Conservation (phyloP, 192 early-diverging fungal genomes). For the Phycomyces blakesleeanus region DNA sequence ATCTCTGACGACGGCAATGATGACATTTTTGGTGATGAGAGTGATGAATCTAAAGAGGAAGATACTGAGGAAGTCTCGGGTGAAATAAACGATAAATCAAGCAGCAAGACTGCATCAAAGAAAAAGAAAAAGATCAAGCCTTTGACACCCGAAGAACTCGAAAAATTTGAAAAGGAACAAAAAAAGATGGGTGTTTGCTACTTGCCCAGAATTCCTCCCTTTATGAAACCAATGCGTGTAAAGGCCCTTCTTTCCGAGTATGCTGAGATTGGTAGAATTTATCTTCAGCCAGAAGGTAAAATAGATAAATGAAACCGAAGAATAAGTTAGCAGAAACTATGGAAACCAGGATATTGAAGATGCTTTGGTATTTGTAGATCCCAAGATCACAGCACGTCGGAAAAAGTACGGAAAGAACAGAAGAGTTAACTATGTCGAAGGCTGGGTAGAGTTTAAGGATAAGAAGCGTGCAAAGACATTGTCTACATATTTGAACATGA, state of each 20-base stretch:
- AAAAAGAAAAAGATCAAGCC: slow-evolving; percentile 54
- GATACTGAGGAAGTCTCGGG: background rate
- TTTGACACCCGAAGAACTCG: slow-evolving; percentile 54
- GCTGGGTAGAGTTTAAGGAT: slow-evolving; percentile 96
- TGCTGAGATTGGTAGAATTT: slow-evolving; percentile 80
- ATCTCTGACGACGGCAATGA: slow-evolving; percentile 34
- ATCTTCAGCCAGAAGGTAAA: slow-evolving; percentile 80
- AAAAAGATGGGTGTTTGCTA: slow-evolving; percentile 87
- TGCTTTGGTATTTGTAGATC: slow-evolving; percentile 27
- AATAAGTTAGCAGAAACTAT: too few relatives aligned
- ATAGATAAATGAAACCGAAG: too few relatives aligned
- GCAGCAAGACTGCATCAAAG: background rate
- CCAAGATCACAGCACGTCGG: slow-evolving; percentile 69
- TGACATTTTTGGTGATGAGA: slow-evolving; percentile 14
- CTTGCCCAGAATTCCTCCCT: slow-evolving; percentile 87
- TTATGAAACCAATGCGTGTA: slow-evolving; percentile 85
- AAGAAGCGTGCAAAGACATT: slow-evolving; percentile 83
- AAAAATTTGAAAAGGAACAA: slow-evolving; percentile 60
- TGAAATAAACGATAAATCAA: slow-evolving; percentile 9
- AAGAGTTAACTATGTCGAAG: slow-evolving; percentile 85
- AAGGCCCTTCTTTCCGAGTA: slow-evolving; percentile 69
- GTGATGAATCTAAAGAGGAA: slow-evolving; percentile 19
- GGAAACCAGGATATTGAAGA: background rate
- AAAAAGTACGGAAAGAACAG: slow-evolving; percentile 86
- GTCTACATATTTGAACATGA: slow-evolving; percentile 76